Base-by-base conservation (phyloP, 1,139 yeast species). In the Pichia sp. region DNA sequence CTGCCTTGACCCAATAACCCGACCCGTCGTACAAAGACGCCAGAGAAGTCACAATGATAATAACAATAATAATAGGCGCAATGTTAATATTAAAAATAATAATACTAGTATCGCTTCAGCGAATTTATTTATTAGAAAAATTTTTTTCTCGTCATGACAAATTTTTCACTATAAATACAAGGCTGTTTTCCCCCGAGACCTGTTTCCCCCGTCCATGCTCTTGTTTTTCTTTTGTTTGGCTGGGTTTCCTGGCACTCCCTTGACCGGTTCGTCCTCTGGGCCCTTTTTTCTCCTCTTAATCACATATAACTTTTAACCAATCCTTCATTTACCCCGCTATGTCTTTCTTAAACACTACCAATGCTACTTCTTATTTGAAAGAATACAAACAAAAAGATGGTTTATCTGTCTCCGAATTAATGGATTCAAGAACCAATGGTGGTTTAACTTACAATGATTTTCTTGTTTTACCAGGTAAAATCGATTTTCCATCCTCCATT, bases 371-470 rank as follows among this genome's bases (percentile, higher is more conserved):
- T 48, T 70, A 71, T 62, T 74, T 91, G 54, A 68, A 74, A 51
- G 66, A 75, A 51, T 89, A 86, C 72, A 54, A 74, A 49, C 64
- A 70, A 55, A 80, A 75, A 62, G 98, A 91, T 65, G 99, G 98
- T 50, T 76, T 91, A 55, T 81, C 86, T 52, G 83, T 85, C 59
- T 71, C 76, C 47, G 76, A 85, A 55, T 78, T 91, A 67, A 85
- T 93, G 82, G 95, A 91, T 70, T 87, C 96, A 40, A 70, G 78
- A 54, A 67, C 71, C 57, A 82, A 93, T 67, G 98, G 98, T 64
- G 99, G 99, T 46, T 78, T 91, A 61, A 91, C 99, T 51, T 91
- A 93, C 72, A 93, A 91, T 61, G 99, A 91, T 69, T 86, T 91
- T 65, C 76, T 91, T 65, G 76, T 91, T 54, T 77, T 91, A 61